Conservation (phyloP, 306 rosid species). For the Medicago lupulina region DNA sequence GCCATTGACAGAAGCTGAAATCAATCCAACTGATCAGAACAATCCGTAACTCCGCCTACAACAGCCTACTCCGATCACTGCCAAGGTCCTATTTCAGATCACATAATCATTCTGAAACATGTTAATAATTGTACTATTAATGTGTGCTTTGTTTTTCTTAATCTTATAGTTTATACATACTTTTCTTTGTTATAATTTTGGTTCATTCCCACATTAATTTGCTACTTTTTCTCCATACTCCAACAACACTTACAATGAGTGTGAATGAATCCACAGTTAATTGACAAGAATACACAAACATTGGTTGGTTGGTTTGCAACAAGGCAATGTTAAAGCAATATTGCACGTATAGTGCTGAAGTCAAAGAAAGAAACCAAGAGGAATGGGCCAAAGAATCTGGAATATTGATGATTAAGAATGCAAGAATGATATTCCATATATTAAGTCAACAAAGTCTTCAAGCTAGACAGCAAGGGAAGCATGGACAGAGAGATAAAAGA, state of each 20-base stretch:
- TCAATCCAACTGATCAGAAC: too few relatives aligned
- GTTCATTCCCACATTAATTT: background rate
- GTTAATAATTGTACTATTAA: too few relatives aligned
- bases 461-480: conserved; percentile 25
- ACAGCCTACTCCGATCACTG: too few relatives aligned
- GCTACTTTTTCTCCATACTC: background rate
- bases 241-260: background rate
- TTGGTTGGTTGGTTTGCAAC: conserved; percentile 32
- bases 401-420: conserved; percentile 53
- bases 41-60: too few relatives aligned
- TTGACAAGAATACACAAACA: background rate
- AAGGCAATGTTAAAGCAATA: conserved; percentile 18
- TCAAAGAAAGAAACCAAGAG: conserved; percentile 37
- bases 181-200: background rate
- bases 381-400: conserved; percentile 51
- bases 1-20: too few relatives aligned
- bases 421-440: conserved; percentile 35
- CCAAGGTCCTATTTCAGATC: too few relatives aligned
- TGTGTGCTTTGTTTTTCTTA: too few relatives aligned
- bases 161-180: too few relatives aligned
- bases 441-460: conserved; percentile 25
- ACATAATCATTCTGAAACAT: too few relatives aligned
- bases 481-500: conserved; percentile 39
- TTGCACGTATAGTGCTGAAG: conserved; percentile 6
- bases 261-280: background rate